Conservation (phyloP, 805 yeast genomes). For the Metschnikowia noctiluminum region DNA sequence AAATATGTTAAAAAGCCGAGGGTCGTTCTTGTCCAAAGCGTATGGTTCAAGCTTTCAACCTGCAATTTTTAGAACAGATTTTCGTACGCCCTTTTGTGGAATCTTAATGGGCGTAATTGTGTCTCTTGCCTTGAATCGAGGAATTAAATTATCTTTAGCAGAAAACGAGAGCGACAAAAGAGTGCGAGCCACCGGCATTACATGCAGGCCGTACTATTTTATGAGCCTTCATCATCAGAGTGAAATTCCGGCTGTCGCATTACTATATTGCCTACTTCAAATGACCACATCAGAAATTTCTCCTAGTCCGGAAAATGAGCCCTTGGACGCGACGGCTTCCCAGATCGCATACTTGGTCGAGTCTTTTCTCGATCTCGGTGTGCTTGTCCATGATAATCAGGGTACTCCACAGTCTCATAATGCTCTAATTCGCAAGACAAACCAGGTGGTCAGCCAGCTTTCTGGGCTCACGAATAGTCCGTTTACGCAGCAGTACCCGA, state of each 20-base stretch:
- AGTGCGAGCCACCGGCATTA: not conserved
- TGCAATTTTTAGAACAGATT: no score
- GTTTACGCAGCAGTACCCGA: slow-evolving; percentile 37
- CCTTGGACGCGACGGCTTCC: slow-evolving; percentile 28
- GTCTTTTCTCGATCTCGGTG: slow-evolving; percentile 84
- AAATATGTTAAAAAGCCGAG: no score
- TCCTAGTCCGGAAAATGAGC: slow-evolving; percentile 23
- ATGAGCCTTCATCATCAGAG: no score
- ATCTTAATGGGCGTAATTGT: no score
- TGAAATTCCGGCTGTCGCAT: not conserved
- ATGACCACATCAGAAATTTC: slow-evolving; percentile 34
- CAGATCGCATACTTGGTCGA: slow-evolving; percentile 46
- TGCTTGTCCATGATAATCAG: slow-evolving; percentile 88
- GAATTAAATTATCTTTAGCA: not conserved
- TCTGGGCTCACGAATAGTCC: slow-evolving; percentile 33
- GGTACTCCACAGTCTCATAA: slow-evolving; percentile 77
- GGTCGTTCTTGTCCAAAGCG: no score
- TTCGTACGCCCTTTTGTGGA: no score
- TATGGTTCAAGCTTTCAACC: no score
- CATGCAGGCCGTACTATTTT: not conserved
- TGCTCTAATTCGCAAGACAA: slow-evolving; percentile 39
- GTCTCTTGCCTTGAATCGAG: not conserved
- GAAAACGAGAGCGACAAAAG: not conserved
- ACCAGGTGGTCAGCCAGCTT: slow-evolving; percentile 40
- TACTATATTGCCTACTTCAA: not conserved